Evolutionary conservation across 495 filamentous ascomycete species (phyloP), one percentile per base, ranked within the genome.

Genomic region (Aspergillus asperescens): DNA sequence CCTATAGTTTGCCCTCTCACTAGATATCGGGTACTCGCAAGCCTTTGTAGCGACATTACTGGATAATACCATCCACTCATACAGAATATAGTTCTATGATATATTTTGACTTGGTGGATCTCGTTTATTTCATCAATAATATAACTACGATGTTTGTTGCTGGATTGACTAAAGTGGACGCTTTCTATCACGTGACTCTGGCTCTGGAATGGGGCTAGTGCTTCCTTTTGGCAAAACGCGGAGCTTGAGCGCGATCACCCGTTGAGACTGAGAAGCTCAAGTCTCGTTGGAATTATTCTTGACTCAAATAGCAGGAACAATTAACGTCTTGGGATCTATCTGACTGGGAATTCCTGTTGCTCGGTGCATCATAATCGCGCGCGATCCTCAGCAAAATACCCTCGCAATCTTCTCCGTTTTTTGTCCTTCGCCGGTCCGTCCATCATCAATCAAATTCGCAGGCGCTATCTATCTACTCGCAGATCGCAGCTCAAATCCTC

Each of bases 191-290:
- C 61, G 59, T 70, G 65, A 64, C 40, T 0, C 4, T 5, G 0
- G 4, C 9, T 23, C 37, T 46, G 50, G 54, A 67, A 66, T 51
- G 44, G 59, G 65, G 34, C 57, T 66, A 64, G 62, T 64, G 62
- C 59, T 25, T 24, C 25, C 31, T 15, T 41, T 51, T 57, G 64
- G 61, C 56, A 68, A 68, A 71, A 68, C 69, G 69, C 69, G 58
- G 59, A 61, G 59, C 52, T 61, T 49, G 45, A 59, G 39, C 59
- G 58, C 59, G 58, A 57, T 61, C 54, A 57, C 50, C 62, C n/a
- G n/a, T n/a, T n/a, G n/a, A n/a, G n/a, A n/a, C n/a, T n/a, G n/a
- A n/a, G n/a, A 39, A 28, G 39, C 35, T 53, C 50, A 32, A 52
- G 46, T 44, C 45, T 55, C 34, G 45, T 35, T 53, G 40, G 28